Conservation (phyloP, 139 green algal genomes). For the Tetratostichococcus sp. region DNA sequence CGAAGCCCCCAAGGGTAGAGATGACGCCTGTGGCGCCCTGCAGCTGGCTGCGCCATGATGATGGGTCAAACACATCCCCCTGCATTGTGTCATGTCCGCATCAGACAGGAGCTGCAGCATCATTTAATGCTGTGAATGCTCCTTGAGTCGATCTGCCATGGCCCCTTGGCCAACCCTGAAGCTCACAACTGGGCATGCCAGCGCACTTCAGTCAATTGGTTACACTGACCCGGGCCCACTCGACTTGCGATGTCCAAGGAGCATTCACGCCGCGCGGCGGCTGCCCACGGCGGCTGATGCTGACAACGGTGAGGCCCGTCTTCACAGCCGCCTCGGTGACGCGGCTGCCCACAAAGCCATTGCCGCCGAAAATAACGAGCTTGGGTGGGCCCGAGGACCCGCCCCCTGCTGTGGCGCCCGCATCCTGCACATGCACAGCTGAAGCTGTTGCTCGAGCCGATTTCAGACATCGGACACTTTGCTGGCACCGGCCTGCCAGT, state of each 20-base stretch:
- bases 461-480: too few relatives aligned
- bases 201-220: too few relatives aligned
- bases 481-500: too few relatives aligned
- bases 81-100: too few relatives aligned
- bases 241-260: slow-evolving; percentile 13
- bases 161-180: too few relatives aligned
- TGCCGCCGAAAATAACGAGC: slow-evolving; percentile 86
- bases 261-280: slow-evolving; percentile 2
- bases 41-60: slow-evolving; percentile 34
- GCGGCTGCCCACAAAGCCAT: slow-evolving; percentile 80
- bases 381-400: slow-evolving; percentile 7
- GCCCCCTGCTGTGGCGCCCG: not conserved
- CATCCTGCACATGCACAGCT: too few relatives aligned
- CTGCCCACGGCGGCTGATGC: slow-evolving; percentile 65
- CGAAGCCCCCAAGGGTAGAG: slow-evolving; percentile 80
- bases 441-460: too few relatives aligned
- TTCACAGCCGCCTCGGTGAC: slow-evolving; percentile 69
- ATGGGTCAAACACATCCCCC: slow-evolving; percentile 39
- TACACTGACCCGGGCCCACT: slow-evolving; percentile 26
- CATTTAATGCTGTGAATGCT: too few relatives aligned
- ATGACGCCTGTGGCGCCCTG: slow-evolving; percentile 60
- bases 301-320: slow-evolving; percentile 63
- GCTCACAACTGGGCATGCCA: too few relatives aligned
- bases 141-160: too few relatives aligned
- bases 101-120: too few relatives aligned